Conservation (phyloP, 2,329 filamentous ascomycete species). For the Verticillium alfalfae region DNA sequence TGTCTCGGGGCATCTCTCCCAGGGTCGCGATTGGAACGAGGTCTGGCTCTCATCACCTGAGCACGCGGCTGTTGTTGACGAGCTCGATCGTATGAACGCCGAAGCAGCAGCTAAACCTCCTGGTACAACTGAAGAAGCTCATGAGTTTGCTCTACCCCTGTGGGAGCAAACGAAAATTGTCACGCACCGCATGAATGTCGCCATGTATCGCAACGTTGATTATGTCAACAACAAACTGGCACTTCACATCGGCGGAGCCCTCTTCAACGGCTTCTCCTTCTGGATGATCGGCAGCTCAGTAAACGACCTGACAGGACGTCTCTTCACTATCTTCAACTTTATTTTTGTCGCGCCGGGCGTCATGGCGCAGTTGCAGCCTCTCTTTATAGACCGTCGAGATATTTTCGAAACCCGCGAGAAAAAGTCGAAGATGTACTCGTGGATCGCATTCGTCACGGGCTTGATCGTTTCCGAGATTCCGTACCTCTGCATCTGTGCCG, state of each 20-base stretch:
- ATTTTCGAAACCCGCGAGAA: slow-evolving; percentile 56
- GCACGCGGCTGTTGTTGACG: slow-evolving; percentile 45
- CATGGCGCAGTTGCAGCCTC: slow-evolving; percentile 52
- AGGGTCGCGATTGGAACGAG: slow-evolving; percentile 57
- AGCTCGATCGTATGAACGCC: slow-evolving; percentile 58
- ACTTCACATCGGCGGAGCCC: slow-evolving; percentile 46
- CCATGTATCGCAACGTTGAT: slow-evolving; percentile 61
- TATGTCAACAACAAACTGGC: slow-evolving; percentile 61
- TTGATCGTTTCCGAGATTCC: slow-evolving; percentile 43
- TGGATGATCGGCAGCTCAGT: slow-evolving; percentile 51
- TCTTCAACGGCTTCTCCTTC: slow-evolving; percentile 59
- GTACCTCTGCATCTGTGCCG: slow-evolving; percentile 35
- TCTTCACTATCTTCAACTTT: slow-evolving; percentile 60
- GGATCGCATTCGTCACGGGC: slow-evolving; percentile 52
- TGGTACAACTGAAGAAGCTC: slow-evolving; percentile 41
- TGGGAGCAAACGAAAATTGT: slow-evolving; percentile 59
- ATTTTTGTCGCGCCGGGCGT: slow-evolving; percentile 56
- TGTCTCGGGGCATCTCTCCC: slow-evolving; percentile 42
- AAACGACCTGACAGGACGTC: slow-evolving; percentile 44
- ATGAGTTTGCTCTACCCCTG: slow-evolving; percentile 69
- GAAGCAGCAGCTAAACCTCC: slow-evolving; percentile 43
- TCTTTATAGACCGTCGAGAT: slow-evolving; percentile 51
- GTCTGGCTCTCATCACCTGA: slow-evolving; percentile 64
- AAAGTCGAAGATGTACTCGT: slow-evolving; percentile 56
- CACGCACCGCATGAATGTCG: slow-evolving; percentile 53